Percentiles rank a stretch among this genome's conserved stretches.
These are phyloP conservation scores for Fusarium torulosum DNA, from an alignment of 2,329 filamentous ascomycete genomes.

Conservation along the genomic window DNA sequence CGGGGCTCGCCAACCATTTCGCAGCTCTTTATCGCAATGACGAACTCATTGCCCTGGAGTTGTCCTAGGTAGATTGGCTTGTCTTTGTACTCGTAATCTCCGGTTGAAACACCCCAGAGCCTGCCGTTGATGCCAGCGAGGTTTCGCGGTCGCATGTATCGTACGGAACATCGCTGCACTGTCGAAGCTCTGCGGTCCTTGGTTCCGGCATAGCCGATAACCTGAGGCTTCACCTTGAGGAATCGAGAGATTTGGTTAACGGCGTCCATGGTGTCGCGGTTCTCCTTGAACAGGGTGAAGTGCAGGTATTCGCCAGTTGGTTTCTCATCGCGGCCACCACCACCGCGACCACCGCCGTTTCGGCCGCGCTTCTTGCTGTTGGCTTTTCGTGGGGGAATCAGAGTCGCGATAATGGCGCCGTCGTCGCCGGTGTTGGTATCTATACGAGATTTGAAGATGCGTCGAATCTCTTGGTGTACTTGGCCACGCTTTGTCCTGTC, in stretches of 20 bases:
- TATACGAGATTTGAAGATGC: constrained; percentile 81
- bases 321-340: constrained; percentile 48
- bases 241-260: constrained; percentile 80
- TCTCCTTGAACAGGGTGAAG: constrained; percentile 95
- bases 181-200: constrained; percentile 92
- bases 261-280: constrained; percentile 95
- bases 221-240: constrained; percentile 79
- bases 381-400: constrained; percentile 64
- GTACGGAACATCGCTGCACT: constrained; percentile 81
- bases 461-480: constrained; percentile 75
- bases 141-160: constrained; percentile 64
- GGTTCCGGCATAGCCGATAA: constrained; percentile 83
- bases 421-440: constrained; percentile 76
- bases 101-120: constrained; percentile 73
- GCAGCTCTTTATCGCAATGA: constrained; percentile 90
- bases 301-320: constrained; percentile 81
- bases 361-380: constrained; percentile 49
- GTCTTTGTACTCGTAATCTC: constrained; percentile 83
- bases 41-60: constrained; percentile 89
- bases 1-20: constrained; percentile 63
- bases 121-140: constrained; percentile 75
- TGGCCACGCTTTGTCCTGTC: constrained; percentile 61
- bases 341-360: constrained; percentile 37
- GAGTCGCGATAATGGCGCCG: constrained; percentile 74
- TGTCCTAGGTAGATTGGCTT: constrained; percentile 84